A percentile compares a stretch with the other conserved stretches of the same genome.
These are phyloP conservation scores for Hericium erinaceus DNA, from an alignment of 768 basidiomycete genomes.

Conservation along the genomic window DNA sequence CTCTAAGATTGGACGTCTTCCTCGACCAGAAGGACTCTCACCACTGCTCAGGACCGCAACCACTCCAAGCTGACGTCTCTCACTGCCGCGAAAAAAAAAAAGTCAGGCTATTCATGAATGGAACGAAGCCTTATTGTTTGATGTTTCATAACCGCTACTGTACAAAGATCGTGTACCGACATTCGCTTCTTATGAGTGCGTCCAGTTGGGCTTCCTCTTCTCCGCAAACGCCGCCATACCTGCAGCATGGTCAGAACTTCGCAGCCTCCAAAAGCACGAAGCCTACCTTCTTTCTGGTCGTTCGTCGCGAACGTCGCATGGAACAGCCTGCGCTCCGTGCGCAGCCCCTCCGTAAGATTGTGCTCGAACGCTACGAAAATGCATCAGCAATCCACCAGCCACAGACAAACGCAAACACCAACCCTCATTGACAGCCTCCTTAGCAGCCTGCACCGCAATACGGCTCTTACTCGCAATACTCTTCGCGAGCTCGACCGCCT, in stretches of 20 bases:
- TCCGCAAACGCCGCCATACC: conserved; percentile 94
- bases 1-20: too few species aligned
- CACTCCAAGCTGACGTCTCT: too few species aligned
- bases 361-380: conserved; percentile 63
- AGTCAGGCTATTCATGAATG: too few species aligned
- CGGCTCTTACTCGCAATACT: conserved; percentile 76
- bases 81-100: too few species aligned
- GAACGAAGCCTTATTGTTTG: not conserved
- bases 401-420: conserved; percentile 2
- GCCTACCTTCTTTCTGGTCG: conserved; percentile 90
- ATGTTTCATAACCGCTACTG: not conserved
- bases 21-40: too few species aligned
- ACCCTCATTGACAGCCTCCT: conserved; percentile 93
- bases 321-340: conserved; percentile 85
- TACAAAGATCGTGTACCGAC: not conserved
- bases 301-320: conserved; percentile 86
- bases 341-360: conserved; percentile 71
- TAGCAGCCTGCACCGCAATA: conserved; percentile 76
- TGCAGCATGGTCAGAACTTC: conserved; percentile 23
- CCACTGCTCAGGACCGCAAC: too few species aligned
- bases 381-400: not conserved
- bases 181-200: conserved; percentile 34
- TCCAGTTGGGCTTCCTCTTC: conserved; percentile 84
- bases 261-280: not conserved
- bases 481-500: conserved; percentile 74